phyloP scores from a whole-genome alignment of 148 eudicot species.

The Arbutus unedo region DNA sequence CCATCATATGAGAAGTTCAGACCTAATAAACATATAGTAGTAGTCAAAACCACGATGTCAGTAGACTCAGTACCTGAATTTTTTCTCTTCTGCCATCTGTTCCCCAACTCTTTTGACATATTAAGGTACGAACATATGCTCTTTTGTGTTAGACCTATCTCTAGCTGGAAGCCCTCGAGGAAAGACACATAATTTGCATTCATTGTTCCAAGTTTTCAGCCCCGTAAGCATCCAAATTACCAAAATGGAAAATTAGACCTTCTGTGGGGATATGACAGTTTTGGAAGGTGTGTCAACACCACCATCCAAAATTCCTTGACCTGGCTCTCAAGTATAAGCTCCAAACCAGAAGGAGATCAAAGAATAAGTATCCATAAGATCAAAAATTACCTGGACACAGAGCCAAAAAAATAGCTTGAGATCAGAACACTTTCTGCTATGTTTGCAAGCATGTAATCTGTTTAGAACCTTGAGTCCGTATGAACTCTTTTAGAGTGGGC shows the following conservation, averaged over 20 bases:
- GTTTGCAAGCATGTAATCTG: conserved; percentile 1
- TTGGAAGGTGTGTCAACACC: not conserved
- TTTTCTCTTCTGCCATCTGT: not conserved
- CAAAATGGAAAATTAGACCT: not conserved
- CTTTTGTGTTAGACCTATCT: not conserved
- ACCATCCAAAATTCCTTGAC: not conserved
- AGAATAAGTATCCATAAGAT: not conserved
- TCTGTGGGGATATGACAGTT: not conserved
- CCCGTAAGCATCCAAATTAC: not conserved
- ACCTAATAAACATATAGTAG: not conserved
- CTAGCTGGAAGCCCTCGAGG: not conserved
- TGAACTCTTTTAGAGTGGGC: not conserved
- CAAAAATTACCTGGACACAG: not conserved
- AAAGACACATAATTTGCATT: not conserved
- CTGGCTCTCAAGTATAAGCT: conserved; percentile 5
- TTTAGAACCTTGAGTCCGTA: not conserved
- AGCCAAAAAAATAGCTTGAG: not conserved
- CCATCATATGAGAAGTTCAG: not conserved
- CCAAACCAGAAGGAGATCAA: conserved; percentile 1
- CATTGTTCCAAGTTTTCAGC: conserved; percentile 1
- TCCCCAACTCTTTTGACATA: not conserved
- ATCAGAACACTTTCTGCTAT: not conserved
- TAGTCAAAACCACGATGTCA: not conserved
- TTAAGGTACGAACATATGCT: not conserved
- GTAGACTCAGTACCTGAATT: not conserved